Conservation (phyloP, 306 rosid species). For the Cucumis melo region DNA sequence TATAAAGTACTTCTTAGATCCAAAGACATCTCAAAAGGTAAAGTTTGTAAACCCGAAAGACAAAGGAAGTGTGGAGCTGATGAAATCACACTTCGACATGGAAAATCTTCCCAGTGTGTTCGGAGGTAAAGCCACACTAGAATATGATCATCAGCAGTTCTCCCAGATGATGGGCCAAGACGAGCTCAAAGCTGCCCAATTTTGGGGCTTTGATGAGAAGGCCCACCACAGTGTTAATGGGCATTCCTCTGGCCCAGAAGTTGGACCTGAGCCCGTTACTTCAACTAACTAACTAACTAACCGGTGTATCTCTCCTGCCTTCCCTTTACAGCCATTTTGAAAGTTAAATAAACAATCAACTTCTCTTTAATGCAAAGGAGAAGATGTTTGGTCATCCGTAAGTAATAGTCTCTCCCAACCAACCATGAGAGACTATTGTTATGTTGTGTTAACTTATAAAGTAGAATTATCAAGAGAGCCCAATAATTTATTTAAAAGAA, state of each 20-base stretch:
- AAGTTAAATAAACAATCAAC: background rate
- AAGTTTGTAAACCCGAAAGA: constrained; percentile 67
- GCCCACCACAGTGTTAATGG: constrained; percentile 23
- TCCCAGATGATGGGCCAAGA: constrained; percentile 59
- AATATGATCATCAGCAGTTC: constrained; percentile 72
- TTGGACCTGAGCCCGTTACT: constrained; percentile 28
- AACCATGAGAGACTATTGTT: background rate
- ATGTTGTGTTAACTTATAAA: background rate
- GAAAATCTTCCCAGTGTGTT: constrained; percentile 78
- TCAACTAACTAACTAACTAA: background rate
- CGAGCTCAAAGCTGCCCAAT: constrained; percentile 60
- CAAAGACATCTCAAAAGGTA: constrained; percentile 71
- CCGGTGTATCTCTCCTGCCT: background rate
- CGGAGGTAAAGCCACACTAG: constrained; percentile 68
- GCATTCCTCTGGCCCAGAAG: constrained; percentile 26
- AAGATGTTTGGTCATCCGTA: background rate
- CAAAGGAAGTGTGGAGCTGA: constrained; percentile 61
- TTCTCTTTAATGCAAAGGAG: background rate
- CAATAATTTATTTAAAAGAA: background rate
- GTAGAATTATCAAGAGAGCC: background rate
- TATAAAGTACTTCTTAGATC: constrained; percentile 59
- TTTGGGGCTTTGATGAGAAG: constrained; percentile 61
- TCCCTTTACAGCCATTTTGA: background rate
- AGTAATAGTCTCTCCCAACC: background rate
- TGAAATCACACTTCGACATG: constrained; percentile 63